Percentiles rank a stretch among this genome's conserved stretches.
phyloP scores from a whole-genome alignment of 495 filamentous ascomycete species.

The Aspergillus egyptiacus region DNA sequence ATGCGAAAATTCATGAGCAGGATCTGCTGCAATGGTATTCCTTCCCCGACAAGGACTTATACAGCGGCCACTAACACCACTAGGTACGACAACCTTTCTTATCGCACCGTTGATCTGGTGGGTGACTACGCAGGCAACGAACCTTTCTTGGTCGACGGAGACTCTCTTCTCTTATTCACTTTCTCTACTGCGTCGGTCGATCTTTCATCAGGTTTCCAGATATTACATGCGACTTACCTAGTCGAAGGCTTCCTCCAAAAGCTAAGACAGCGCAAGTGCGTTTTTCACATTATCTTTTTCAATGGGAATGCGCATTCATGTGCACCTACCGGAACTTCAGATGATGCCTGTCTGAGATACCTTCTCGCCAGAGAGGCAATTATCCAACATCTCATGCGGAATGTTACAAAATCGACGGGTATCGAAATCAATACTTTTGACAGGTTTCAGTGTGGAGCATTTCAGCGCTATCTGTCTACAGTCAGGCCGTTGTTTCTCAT shows the following conservation, averaged over 20 bases:
- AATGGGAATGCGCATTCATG: conserved; percentile 26
- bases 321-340: conserved; percentile 3
- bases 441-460: conserved; percentile 38
- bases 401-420: no score
- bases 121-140: conserved; percentile 72
- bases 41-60: no score
- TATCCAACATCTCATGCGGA: conserved; percentile 52
- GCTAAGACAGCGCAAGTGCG: conserved; percentile 55
- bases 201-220: conserved; percentile 60
- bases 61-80: no score
- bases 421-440: conserved; percentile 43
- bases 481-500: conserved; percentile 61
- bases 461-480: conserved; percentile 46
- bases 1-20: no score
- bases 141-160: conserved; percentile 66
- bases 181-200: conserved; percentile 56
- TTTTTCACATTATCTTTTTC: conserved; percentile 66
- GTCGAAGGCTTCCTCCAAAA: conserved; percentile 59
- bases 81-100: conserved; percentile 19
- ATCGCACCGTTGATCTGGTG: conserved; percentile 27
- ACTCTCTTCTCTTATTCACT: conserved; percentile 59
- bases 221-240: conserved; percentile 63
- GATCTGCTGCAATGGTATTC: no score
- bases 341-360: conserved; percentile 40
- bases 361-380: conserved; percentile 55